Evolutionary conservation across 2,329 filamentous ascomycete genomes (phyloP).

Genomic region (Fusarium pseudonygamai): DNA sequence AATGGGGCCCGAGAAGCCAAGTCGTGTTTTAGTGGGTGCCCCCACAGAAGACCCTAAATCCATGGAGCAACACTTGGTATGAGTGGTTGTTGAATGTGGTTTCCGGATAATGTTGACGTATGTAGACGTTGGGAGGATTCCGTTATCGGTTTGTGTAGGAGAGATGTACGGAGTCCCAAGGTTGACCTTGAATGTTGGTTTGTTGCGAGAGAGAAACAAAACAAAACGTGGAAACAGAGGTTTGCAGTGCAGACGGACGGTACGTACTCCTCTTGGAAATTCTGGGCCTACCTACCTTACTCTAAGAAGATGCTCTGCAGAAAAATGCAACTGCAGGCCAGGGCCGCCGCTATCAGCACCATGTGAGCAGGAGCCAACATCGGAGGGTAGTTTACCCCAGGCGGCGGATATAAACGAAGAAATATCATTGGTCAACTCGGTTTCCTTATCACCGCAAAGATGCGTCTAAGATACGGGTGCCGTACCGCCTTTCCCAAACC

Average conservation of each 20-base stretch:
- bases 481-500: conserved; percentile 4
- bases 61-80: conserved; percentile 7
- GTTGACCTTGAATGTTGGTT: not conserved
- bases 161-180: not conserved
- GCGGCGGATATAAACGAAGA: conserved; percentile 20
- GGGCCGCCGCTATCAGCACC: conserved; percentile 28
- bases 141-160: not conserved
- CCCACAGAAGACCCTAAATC: conserved; percentile 28
- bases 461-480: conserved; percentile 34
- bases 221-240: not conserved
- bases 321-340: not conserved
- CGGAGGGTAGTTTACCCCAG: conserved; percentile 37
- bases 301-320: conserved; percentile 21
- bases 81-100: not conserved
- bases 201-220: not conserved
- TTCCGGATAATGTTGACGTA: conserved; percentile 13
- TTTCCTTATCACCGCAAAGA: conserved; percentile 32
- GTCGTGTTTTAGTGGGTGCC: conserved; percentile 14
- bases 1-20: conserved; percentile 12
- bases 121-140: not conserved
- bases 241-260: not conserved
- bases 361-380: conserved; percentile 17
- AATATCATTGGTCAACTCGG: conserved; percentile 22
- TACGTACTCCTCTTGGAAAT: not conserved
- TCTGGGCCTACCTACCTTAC: conserved; percentile 13